Evolutionary conservation across 129 eudicot genomes (phyloP).

Genomic region (Daucus carota): DNA sequence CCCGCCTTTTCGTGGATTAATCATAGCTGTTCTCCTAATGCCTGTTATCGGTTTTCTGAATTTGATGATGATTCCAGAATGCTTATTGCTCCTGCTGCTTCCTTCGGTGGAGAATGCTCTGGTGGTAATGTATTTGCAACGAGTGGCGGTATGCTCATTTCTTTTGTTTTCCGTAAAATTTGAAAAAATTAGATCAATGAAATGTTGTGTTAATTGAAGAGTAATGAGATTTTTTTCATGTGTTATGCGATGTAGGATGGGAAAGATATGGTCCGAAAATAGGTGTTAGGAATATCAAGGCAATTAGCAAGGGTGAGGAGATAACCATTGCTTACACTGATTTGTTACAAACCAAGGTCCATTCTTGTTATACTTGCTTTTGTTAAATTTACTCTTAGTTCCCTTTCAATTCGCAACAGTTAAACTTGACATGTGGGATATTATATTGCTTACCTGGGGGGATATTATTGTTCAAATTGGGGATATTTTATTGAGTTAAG

Average conservation of each 20-base stretch:
- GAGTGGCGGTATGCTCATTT: neutral
- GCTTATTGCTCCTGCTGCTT: slow-evolving; percentile 20
- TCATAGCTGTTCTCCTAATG: slow-evolving; percentile 75
- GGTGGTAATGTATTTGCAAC: slow-evolving; percentile 1
- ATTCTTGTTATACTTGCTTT: neutral
- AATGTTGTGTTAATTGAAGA: neutral
- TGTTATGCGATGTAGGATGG: slow-evolving; percentile 13
- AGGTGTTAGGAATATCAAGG: slow-evolving; percentile 45
- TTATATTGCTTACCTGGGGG: no score
- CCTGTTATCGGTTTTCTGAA: slow-evolving; percentile 39
- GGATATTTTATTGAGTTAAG: neutral
- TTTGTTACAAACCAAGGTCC: slow-evolving; percentile 64
- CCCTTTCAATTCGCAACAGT: neutral
- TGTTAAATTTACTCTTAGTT: neutral
- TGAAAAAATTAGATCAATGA: no score
- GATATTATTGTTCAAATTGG: no score
- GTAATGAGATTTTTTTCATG: neutral
- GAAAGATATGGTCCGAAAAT: slow-evolving; percentile 55
- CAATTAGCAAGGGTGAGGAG: slow-evolving; percentile 50
- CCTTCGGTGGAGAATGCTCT: slow-evolving; percentile 3
- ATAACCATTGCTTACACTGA: slow-evolving; percentile 61
- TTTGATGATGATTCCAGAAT: neutral
- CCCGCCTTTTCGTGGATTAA: slow-evolving; percentile 60
- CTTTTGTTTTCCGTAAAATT: no score
- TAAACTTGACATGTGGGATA: neutral